phyloP scores from a whole-genome alignment of 140 eudicot genomes.

The Ambrosia hybrid region DNA sequence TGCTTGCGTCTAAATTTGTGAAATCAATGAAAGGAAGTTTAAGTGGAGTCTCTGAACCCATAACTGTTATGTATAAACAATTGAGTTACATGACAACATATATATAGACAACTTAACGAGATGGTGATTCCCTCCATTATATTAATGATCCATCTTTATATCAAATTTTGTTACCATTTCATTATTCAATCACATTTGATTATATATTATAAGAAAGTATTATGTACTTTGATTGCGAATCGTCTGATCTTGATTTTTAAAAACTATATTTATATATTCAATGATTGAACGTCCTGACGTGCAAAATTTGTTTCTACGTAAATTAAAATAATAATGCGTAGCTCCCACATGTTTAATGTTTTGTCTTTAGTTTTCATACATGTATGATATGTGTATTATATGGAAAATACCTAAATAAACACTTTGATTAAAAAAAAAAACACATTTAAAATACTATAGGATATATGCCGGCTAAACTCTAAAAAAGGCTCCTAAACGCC shows the following conservation, averaged over 20 bases:
- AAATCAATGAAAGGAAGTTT: slow-evolving; percentile 32
- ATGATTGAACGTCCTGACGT: background rate
- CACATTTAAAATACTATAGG: no score
- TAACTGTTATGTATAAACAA: background rate
- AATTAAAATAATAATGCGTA: background rate
- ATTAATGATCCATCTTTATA: background rate
- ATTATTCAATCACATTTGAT: background rate
- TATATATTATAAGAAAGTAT: background rate
- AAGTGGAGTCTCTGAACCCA: slow-evolving; percentile 30
- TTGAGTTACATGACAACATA: background rate
- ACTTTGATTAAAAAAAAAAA: no score
- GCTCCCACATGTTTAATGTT: background rate
- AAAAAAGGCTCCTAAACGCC: no score
- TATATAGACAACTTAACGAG: background rate
- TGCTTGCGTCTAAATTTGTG: slow-evolving; percentile 21
- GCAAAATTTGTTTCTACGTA: background rate
- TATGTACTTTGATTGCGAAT: background rate
- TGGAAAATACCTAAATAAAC: background rate
- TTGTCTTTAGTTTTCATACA: slow-evolving; percentile 8
- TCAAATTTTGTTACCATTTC: background rate
- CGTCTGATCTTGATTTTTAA: background rate
- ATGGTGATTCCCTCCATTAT: background rate
- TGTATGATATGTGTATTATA: background rate
- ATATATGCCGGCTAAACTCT: no score
- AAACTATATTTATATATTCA: background rate